Base-by-base conservation (phyloP, 306 rosid genomes). In the Prunus fruticosa region DNA sequence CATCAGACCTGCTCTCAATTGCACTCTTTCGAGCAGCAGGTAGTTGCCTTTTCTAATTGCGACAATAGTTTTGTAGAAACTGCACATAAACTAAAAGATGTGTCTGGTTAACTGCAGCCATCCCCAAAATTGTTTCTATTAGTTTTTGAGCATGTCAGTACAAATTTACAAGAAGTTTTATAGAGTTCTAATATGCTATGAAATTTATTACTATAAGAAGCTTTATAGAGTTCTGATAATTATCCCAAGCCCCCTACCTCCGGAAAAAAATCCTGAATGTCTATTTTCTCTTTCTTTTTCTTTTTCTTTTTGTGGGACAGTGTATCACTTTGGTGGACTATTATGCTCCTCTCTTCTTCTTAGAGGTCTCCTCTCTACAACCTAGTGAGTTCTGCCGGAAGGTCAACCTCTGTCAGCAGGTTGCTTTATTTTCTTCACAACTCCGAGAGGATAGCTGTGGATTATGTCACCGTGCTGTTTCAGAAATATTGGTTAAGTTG, bases 291-390 rank as follows among this genome's bases (percentile, higher is more conserved):
- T 49, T 19, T 77, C 46, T 75, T 57, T 16, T 76, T 32, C 67
- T 75, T 57, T 16, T 80, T 32, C 67, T 68, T 62, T 38, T 64
- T 60, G 18, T 27, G 71, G 38, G 13, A 67, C 87, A 95, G 99
- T 95, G 99, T 79, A 12, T 69, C 78, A 52, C 74, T 72, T 79
- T 95, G 87, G 99, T 95, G 88, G 89, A 92, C 84, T 78, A 88
- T 66, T 95, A 95, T 78, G 86, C 88, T 75, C 92, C 99, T 51
- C 89, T 90, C 64, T 85, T 95, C 89, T 90, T 95, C 86, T 50
- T 69, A 65, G 96, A 90, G 89, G 11, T 84, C 53, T 54, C 88
- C 78, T 23, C 88, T 16, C 2, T 90, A 76, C 80, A 87, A 79
- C 93, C 97, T 30, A 79, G 47, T 79, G 82, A 76, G 5, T 89